These are phyloP conservation scores for Climacium dendroides DNA, from an alignment of 225 moss, liverwort and hornwort genomes.

Conservation along the genomic window DNA sequence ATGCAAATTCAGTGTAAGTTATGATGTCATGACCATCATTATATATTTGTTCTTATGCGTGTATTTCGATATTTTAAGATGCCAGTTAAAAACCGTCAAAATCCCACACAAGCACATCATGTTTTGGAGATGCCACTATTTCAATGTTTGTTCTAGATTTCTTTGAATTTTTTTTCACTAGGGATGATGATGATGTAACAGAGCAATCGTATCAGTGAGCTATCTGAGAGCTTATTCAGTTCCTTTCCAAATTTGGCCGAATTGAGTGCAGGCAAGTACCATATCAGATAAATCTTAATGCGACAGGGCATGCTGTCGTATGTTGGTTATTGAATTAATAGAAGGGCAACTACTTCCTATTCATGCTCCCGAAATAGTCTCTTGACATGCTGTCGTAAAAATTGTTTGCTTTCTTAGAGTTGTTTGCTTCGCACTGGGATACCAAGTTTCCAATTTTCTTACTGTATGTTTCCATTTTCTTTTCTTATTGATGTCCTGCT, in stretches of 20 bases:
- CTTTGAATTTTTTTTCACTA: not conserved
- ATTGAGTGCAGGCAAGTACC: slow-evolving; percentile 55
- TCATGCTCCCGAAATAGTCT: not conserved
- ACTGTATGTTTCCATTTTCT: not conserved
- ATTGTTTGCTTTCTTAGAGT: not conserved
- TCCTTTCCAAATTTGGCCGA: slow-evolving; percentile 59
- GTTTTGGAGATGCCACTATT: not conserved
- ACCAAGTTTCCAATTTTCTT: not conserved
- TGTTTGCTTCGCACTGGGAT: not conserved
- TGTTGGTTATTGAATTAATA: not conserved
- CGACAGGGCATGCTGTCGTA: not conserved
- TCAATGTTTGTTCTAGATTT: not conserved
- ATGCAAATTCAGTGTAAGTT: not conserved
- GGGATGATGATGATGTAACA: slow-evolving; percentile 11
- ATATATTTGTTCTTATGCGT: not conserved
- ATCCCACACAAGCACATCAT: not conserved
- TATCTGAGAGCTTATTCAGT: slow-evolving; percentile 63
- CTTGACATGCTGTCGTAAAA: not conserved
- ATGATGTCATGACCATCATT: not conserved
- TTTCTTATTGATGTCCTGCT: not conserved
- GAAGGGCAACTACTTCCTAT: not conserved
- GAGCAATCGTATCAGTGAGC: slow-evolving; percentile 65
- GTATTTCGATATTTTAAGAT: not conserved
- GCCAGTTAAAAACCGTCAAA: not conserved
- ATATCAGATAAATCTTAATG: not conserved